phyloP scores from a whole-genome alignment of 768 basidiomycete species.

The Candolleomyces efflorescens region DNA sequence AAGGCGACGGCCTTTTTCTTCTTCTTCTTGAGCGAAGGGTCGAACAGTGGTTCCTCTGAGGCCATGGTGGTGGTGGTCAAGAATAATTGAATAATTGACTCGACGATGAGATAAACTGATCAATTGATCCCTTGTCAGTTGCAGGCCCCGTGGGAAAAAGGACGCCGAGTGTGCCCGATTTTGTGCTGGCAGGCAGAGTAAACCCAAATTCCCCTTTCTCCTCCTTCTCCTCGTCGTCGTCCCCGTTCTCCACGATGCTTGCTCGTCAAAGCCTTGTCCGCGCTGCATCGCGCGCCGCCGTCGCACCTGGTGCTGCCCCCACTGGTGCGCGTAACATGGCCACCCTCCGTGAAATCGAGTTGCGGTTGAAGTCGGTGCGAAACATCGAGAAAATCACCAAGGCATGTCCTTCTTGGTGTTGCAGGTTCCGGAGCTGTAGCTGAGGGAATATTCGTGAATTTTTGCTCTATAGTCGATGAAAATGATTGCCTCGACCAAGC shows the following conservation, averaged over 20 bases:
- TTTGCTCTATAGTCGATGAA: constrained; percentile 77
- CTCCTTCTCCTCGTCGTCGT: constrained; percentile 19
- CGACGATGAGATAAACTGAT: constrained; percentile 9
- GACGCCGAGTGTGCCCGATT: constrained; percentile 42
- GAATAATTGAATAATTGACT: neutral
- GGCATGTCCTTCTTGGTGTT: constrained; percentile 39
- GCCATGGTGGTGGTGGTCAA: neutral
- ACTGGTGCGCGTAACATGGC: constrained; percentile 82
- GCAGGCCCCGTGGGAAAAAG: constrained; percentile 26
- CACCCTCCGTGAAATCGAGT: constrained; percentile 95
- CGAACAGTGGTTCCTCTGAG: constrained; percentile 59
- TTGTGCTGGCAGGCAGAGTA: constrained; percentile 18
- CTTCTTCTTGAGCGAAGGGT: constrained; percentile 79
- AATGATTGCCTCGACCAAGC: constrained; percentile 98
- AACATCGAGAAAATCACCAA: constrained; percentile 99
- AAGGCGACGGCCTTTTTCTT: constrained; percentile 88
- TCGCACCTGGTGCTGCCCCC: constrained; percentile 38
- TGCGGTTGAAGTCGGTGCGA: constrained; percentile 91
- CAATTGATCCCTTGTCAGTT: no score
- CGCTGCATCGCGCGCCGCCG: constrained; percentile 29
- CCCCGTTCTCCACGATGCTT: constrained; percentile 33
- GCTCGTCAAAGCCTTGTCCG: constrained; percentile 44
- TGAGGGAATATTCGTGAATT: neutral
- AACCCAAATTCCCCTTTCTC: constrained; percentile 4
- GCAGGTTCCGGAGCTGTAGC: neutral